These are phyloP conservation scores for Ambrosia hybrid DNA, from an alignment of 140 eudicot species.

Conservation along the genomic window DNA sequence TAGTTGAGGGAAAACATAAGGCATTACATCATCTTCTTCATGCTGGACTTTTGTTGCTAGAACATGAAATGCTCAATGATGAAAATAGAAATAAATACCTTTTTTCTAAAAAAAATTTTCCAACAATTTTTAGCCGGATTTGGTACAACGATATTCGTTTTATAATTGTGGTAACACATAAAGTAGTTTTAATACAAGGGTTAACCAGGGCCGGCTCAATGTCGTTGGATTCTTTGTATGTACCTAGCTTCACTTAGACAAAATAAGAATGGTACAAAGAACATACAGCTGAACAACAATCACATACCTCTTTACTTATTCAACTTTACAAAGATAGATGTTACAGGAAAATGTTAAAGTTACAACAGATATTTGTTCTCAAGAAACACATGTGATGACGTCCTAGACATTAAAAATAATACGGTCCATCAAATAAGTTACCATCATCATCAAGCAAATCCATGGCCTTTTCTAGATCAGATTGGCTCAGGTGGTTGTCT, in stretches of 20 bases:
- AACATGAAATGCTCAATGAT: neutral
- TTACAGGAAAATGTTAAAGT: neutral
- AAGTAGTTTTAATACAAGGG: too few relatives aligned
- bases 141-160: too few relatives aligned
- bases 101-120: too few relatives aligned
- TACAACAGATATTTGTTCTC: neutral
- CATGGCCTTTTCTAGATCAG: slow-evolving; percentile 15
- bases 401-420: neutral
- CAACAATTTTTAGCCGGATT: too few relatives aligned
- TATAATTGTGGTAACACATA: too few relatives aligned
- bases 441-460: neutral
- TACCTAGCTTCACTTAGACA: neutral
- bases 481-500: slow-evolving; percentile 2
- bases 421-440: neutral
- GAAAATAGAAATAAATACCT: too few relatives aligned
- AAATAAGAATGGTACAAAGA: neutral
- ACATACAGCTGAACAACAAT: slow-evolving; percentile 16
- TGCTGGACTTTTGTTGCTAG: slow-evolving; percentile 5
- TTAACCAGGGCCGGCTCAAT: too few relatives aligned
- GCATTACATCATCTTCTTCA: slow-evolving; percentile 24
- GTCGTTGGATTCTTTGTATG: too few relatives aligned
- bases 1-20: slow-evolving; percentile 21
- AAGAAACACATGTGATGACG: slow-evolving; percentile 7
- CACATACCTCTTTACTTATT: neutral
- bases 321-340: slow-evolving; percentile 18